Conservation (phyloP, 2,329 filamentous ascomycete species). For the Endocalyx cinctus region DNA sequence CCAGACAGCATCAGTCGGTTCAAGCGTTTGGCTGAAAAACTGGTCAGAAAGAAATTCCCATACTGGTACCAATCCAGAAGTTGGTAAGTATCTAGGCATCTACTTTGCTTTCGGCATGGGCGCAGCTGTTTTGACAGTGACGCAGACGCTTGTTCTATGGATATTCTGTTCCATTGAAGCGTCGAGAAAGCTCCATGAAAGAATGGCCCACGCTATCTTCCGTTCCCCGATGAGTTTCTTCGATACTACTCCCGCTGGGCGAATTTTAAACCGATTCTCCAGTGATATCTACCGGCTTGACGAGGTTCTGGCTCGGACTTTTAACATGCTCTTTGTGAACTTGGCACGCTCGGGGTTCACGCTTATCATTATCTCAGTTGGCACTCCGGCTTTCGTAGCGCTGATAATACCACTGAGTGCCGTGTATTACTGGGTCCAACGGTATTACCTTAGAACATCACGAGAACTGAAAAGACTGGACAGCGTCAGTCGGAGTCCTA, state of each 20-base stretch:
- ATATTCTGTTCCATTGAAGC: slow-evolving; percentile 99
- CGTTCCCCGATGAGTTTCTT: slow-evolving; percentile 98
- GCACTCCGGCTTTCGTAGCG: slow-evolving; percentile 75
- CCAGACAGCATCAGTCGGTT: slow-evolving; percentile 77
- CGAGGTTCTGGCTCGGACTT: slow-evolving; percentile 90
- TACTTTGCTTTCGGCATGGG: slow-evolving; percentile 95
- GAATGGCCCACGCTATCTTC: slow-evolving; percentile 97
- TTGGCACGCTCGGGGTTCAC: slow-evolving; percentile 74
- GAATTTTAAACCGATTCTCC: slow-evolving; percentile 94
- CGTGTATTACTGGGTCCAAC: slow-evolving; percentile 88
- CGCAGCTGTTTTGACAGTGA: slow-evolving; percentile 74
- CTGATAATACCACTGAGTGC: slow-evolving; percentile 76
- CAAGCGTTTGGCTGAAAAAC: slow-evolving; percentile 86
- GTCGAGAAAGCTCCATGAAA: slow-evolving; percentile 91
- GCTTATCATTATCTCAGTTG: slow-evolving; percentile 74
- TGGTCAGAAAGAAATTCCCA: slow-evolving; percentile 81
- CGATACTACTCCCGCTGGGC: slow-evolving; percentile 92
- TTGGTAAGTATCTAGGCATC: slow-evolving; percentile 88
- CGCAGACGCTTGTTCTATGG: slow-evolving; percentile 94
- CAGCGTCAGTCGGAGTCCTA: slow-evolving; percentile 90
- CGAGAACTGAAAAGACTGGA: slow-evolving; percentile 94
- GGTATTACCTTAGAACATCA: slow-evolving; percentile 94
- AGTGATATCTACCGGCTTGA: slow-evolving; percentile 81
- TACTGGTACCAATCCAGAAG: slow-evolving; percentile 63
- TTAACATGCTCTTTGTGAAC: slow-evolving; percentile 93